Evolutionary conservation across 2,329 filamentous ascomycete genomes (phyloP).

Genomic region (Alternaria tenuissima): DNA sequence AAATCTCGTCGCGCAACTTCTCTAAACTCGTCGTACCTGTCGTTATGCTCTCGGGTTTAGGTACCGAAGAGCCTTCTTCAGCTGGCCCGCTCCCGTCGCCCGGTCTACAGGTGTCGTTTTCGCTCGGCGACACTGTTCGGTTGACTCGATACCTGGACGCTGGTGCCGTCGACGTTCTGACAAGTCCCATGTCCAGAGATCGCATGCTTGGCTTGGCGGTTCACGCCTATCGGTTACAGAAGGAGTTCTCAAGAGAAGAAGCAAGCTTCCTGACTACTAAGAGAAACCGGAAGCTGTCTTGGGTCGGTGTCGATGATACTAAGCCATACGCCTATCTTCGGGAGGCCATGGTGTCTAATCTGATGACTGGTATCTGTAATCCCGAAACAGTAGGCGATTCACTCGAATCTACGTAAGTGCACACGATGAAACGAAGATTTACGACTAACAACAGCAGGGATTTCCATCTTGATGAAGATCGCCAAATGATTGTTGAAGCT

Average conservation of each 20-base stretch:
- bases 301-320: constrained; percentile 86
- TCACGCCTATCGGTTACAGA: constrained; percentile 83
- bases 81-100: constrained; percentile 41
- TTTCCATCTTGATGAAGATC: constrained; percentile 71
- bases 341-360: constrained; percentile 90
- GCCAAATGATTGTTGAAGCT: constrained; percentile 70
- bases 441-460: constrained; percentile 56
- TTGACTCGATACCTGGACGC: constrained; percentile 81
- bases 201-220: constrained; percentile 79
- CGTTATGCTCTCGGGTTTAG: constrained; percentile 51
- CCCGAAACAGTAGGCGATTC: constrained; percentile 68
- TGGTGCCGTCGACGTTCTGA: constrained; percentile 85
- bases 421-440: not conserved
- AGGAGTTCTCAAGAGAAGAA: constrained; percentile 77
- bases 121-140: constrained; percentile 59
- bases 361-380: constrained; percentile 90
- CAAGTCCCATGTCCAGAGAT: constrained; percentile 77
- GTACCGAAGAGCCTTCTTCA: constrained; percentile 40
- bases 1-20: constrained; percentile 52
- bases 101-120: constrained; percentile 44
- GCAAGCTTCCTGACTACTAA: constrained; percentile 75
- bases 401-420: constrained; percentile 66
- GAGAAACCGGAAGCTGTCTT: constrained; percentile 83
- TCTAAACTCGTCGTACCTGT: constrained; percentile 53
- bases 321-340: constrained; percentile 89